A percentile compares a stretch with the other conserved stretches of the same genome.
Evolutionary conservation across 495 filamentous ascomycete species (phyloP).

Genomic region (Astrothelium macrocarpum): DNA sequence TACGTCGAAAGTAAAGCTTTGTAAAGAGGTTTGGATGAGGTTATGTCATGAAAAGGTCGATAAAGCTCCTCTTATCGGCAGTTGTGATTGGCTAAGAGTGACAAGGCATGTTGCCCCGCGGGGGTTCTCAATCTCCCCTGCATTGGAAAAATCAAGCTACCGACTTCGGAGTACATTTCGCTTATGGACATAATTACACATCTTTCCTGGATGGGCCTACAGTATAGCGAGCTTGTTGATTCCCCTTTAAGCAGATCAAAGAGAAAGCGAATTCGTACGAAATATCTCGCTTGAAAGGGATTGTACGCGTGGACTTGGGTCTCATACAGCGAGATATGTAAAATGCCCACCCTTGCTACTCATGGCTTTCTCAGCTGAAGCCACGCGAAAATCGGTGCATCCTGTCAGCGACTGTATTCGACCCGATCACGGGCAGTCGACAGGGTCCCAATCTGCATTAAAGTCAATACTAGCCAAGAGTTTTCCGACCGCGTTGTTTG

Average conservation of each 20-base stretch:
- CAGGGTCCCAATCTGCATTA: constrained; percentile 27
- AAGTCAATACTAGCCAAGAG: neutral
- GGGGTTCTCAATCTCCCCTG: neutral
- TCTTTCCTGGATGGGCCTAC: neutral
- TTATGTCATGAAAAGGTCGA: constrained; percentile 2
- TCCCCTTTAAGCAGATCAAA: neutral
- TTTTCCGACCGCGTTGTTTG: neutral
- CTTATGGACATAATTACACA: neutral
- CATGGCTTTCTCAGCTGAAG: neutral
- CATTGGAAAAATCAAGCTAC: neutral
- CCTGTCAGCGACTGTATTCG: neutral
- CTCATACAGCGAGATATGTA: neutral
- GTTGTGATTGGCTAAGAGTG: neutral
- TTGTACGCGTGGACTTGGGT: neutral
- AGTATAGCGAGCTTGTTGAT: neutral
- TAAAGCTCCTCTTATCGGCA: constrained; percentile 3
- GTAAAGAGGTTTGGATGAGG: neutral
- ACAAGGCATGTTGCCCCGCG: neutral
- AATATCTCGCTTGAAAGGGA: too few relatives aligned
- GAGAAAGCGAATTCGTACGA: neutral
- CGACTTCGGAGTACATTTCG: too few relatives aligned
- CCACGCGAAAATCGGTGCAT: neutral
- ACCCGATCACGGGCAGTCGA: constrained; percentile 19
- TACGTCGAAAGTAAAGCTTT: neutral
- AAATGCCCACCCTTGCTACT: neutral